phyloP scores from a whole-genome alignment of 257 asterid genomes.

The Plectranthus barbatus region DNA sequence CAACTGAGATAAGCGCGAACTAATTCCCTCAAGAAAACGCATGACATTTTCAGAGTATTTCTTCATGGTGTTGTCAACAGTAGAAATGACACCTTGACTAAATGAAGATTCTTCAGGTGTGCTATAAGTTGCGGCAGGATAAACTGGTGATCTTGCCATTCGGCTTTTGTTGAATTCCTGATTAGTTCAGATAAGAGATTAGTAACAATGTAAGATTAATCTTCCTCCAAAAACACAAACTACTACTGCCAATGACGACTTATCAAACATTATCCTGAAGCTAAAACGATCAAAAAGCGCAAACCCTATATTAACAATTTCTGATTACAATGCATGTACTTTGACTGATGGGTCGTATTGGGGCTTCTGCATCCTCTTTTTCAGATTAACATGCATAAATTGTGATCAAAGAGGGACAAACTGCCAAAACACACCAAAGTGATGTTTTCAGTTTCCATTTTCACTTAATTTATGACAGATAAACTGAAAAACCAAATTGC shows the following conservation, averaged over 20 bases:
- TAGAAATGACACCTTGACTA: slow-evolving; percentile 54
- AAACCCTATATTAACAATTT: neutral
- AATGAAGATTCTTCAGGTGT: too few species aligned
- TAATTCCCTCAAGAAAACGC: slow-evolving; percentile 93
- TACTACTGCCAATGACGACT: neutral
- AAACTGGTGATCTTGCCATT: slow-evolving; percentile 66
- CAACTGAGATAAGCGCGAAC: slow-evolving; percentile 89
- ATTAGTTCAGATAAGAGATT: slow-evolving; percentile 11
- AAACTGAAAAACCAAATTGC: neutral
- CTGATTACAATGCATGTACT: neutral
- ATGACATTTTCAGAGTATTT: slow-evolving; percentile 75
- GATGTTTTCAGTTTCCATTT: neutral
- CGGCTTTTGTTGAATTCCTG: slow-evolving; percentile 85
- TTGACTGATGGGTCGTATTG: neutral
- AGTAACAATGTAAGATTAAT: neutral
- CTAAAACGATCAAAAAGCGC: neutral
- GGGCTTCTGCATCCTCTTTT: neutral
- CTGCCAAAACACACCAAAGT: neutral
- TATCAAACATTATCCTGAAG: neutral
- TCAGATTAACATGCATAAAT: neutral
- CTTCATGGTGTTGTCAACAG: slow-evolving; percentile 79
- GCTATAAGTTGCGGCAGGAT: slow-evolving; percentile 49
- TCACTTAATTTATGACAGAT: neutral
- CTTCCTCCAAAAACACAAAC: neutral
- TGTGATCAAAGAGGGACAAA: neutral